Conservation (phyloP, 1,139 yeast genomes). For the Suhomyces maxii region DNA sequence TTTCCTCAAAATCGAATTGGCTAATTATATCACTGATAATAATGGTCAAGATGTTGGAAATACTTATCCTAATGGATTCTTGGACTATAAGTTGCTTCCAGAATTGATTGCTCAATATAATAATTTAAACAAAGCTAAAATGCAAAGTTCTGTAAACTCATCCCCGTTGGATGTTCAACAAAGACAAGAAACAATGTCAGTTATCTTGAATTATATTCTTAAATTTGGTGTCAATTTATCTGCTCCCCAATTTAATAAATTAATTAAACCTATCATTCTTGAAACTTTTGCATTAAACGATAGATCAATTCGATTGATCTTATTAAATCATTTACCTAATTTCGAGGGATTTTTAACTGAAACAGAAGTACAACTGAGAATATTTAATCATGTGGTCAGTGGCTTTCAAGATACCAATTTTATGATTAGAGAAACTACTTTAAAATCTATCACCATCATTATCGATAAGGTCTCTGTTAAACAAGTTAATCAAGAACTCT, state of each 20-base stretch:
- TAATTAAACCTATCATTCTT: constrained; percentile 64
- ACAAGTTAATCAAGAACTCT: constrained; percentile 81
- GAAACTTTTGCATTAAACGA: constrained; percentile 67
- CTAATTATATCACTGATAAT: constrained; percentile 21
- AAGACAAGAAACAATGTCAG: constrained; percentile 42
- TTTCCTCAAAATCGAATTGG: constrained; percentile 50
- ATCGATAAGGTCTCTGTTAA: constrained; percentile 72
- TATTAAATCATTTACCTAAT: constrained; percentile 63
- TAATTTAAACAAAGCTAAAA: constrained; percentile 22
- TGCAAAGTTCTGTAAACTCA: constrained; percentile 20
- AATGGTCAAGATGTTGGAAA: constrained; percentile 15
- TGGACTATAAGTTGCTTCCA: constrained; percentile 67
- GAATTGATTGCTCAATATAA: constrained; percentile 49
- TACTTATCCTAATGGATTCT: constrained; percentile 57
- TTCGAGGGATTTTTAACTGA: constrained; percentile 55
- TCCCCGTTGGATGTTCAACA: constrained; percentile 32
- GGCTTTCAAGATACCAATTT: constrained; percentile 88
- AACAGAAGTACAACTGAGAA: constrained; percentile 64
- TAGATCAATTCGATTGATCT: constrained; percentile 69
- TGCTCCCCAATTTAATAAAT: constrained; percentile 39
- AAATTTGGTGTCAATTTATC: constrained; percentile 44
- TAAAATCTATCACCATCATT: constrained; percentile 65
- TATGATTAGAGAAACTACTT: constrained; percentile 75
- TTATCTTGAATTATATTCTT: constrained; percentile 47
- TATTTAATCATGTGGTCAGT: constrained; percentile 66